phyloP scores from a whole-genome alignment of 2,329 filamentous ascomycete species.

The Trichoderma harzianum region DNA sequence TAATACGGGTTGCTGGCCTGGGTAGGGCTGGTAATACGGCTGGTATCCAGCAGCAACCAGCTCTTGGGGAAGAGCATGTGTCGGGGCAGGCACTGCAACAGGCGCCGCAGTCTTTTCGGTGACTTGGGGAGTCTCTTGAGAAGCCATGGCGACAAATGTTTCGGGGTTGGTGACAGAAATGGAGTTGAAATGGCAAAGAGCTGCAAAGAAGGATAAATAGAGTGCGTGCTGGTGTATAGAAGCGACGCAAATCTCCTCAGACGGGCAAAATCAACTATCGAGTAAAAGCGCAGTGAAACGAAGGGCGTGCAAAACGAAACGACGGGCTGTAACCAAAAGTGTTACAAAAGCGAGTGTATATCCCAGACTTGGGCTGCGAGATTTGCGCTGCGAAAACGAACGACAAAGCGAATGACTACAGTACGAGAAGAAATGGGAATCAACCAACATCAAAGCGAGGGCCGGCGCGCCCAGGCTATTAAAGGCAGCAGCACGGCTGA shows the following conservation, averaged over 20 bases:
- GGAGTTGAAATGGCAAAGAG: neutral
- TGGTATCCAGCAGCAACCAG: neutral
- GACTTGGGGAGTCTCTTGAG: conserved; percentile 18
- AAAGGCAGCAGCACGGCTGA: neutral
- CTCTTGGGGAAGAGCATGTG: neutral
- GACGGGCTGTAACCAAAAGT: neutral
- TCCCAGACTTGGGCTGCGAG: neutral
- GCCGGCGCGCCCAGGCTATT: neutral
- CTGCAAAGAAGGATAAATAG: neutral
- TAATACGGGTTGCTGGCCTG: neutral
- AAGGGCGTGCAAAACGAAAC: neutral
- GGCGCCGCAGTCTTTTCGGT: conserved; percentile 17
- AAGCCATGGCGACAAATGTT: neutral
- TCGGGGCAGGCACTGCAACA: neutral
- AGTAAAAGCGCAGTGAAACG: neutral
- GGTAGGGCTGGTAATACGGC: neutral
- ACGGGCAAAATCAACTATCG: neutral
- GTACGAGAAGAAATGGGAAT: neutral
- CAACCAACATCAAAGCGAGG: neutral
- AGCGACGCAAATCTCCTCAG: neutral
- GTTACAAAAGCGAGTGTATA: neutral
- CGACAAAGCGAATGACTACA: neutral
- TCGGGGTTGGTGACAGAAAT: neutral
- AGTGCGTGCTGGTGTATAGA: neutral
- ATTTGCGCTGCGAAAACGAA: conserved; percentile 6